Evolutionary conservation across 2,329 filamentous ascomycete species (phyloP).

Genomic region (Diatrype stigma): DNA sequence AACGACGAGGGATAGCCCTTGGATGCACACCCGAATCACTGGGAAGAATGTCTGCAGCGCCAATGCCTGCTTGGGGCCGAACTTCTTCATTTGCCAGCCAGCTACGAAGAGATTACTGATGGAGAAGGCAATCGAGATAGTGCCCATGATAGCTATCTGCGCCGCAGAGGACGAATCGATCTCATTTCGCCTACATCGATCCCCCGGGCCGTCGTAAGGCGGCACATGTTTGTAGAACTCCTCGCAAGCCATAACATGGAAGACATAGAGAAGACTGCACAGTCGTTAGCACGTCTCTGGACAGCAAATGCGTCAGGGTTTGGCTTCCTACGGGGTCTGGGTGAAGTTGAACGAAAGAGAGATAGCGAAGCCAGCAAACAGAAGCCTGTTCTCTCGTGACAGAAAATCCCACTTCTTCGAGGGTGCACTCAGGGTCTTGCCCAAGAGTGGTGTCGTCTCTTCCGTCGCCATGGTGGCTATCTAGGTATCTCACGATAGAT

Average conservation of each 20-base stretch:
- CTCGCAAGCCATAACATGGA: conserved; percentile 66
- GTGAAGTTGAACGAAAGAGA: conserved; percentile 19
- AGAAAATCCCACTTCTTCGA: conserved; percentile 6
- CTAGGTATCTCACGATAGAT: not conserved
- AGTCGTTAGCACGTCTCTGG: not conserved
- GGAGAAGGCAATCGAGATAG: conserved; percentile 62
- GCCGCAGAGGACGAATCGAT: conserved; percentile 60
- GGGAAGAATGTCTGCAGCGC: conserved; percentile 61
- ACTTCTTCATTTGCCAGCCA: conserved; percentile 60
- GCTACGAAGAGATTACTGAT: conserved; percentile 64
- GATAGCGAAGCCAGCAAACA: conserved; percentile 17
- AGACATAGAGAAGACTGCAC: conserved; percentile 54
- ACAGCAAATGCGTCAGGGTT: not conserved
- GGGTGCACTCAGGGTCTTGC: conserved; percentile 6
- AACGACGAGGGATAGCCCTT: conserved; percentile 57
- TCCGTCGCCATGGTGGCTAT: conserved; percentile 7
- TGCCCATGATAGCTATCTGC: conserved; percentile 57
- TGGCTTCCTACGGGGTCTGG: conserved; percentile 17
- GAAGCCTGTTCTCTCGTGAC: conserved; percentile 9
- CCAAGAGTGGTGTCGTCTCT: conserved; percentile 18
- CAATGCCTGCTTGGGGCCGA: conserved; percentile 59
- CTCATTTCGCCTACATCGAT: conserved; percentile 54
- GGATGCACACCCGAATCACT: conserved; percentile 56
- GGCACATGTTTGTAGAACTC: conserved; percentile 58
- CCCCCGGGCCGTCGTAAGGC: conserved; percentile 39